Evolutionary conservation across 2,329 filamentous ascomycete genomes (phyloP), one percentile per base, ranked within the genome.

Genomic region (Furcasterigmium sp.): DNA sequence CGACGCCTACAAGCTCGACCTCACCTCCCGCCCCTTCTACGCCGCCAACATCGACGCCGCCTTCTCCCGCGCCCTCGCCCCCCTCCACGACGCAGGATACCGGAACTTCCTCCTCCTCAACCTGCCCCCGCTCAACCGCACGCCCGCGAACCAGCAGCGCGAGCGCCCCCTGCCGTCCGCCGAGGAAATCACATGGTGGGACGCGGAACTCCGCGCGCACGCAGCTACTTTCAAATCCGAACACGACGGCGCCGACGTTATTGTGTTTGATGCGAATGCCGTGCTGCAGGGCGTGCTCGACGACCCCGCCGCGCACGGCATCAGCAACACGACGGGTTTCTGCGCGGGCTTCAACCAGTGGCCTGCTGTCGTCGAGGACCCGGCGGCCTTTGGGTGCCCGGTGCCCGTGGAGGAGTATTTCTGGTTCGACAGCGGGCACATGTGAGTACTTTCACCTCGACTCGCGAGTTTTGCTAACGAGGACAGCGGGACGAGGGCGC

Each of bases 21-120:
- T 40, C 7, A 32, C 38, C 38, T 40, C 38, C 10, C 38, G 38
- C 18, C 26, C 30, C 17, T 17, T 34, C 3, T 49, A 43, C 19
- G 42, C 42, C 5, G 42, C 53, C 15, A 77, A 75, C 51, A 69
- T 73, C 7, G 75, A 79, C 51, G 68, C 71, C 11, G 69, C 78
- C 17, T 26, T 40, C 18, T 18, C 34, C 71, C 23, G 11, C 8
- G n/a, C 42, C 3, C 20, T 43, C 8, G 32, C 67, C 49, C 65
- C 68, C 13, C 59, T 76, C 18, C 72, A 76, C 48, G 62, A 69
- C 4, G 68, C 68, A 15, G 74, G 73, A 15, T 69, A 70, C 52
- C 62, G 69, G 17, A 75, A 72, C 51, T 68, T 76, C 29, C 54
- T 78, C 7, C 69, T 78, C 48, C 57, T 78, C 55, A 73, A 75